phyloP scores from a whole-genome alignment of 169 alveolate genomes.

The Plasmodium sp. region DNA sequence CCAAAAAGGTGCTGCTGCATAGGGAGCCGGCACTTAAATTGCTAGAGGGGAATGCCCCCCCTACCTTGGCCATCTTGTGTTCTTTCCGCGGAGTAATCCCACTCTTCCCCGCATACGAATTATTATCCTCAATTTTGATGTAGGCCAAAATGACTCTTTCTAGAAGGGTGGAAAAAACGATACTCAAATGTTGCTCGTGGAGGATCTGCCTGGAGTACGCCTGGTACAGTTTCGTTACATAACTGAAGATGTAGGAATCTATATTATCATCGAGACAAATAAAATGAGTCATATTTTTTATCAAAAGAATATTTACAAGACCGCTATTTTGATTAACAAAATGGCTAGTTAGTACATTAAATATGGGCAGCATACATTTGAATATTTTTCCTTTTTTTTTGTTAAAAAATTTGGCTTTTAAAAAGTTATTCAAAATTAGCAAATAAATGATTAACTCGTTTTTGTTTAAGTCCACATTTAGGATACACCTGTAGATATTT shows the following conservation, averaged over 20 bases:
- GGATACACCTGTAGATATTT: conserved; percentile 32
- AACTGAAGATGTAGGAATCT: conserved; percentile 26
- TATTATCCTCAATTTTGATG: conserved; percentile 5
- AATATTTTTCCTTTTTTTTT: conserved; percentile 54
- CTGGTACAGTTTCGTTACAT: conserved; percentile 16
- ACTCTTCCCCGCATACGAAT: background rate
- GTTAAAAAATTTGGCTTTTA: conserved; percentile 15
- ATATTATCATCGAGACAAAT: conserved; percentile 13
- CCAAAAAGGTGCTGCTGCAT: background rate
- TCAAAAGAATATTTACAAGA: background rate
- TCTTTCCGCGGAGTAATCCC: background rate
- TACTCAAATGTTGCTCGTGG: conserved; percentile 3
- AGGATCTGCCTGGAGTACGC: conserved; percentile 2
- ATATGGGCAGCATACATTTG: conserved; percentile 25
- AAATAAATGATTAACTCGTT: conserved; percentile 51
- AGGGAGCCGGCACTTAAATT: background rate
- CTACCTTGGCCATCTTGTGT: background rate
- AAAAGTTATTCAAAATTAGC: conserved; percentile 14
- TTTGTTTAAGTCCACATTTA: conserved; percentile 25
- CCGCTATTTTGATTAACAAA: background rate
- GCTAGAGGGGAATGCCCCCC: background rate
- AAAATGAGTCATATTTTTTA: conserved; percentile 30
- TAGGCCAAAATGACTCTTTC: conserved; percentile 28
- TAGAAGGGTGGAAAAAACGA: conserved; percentile 24
- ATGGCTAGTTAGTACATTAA: conserved; percentile 40